These are phyloP conservation scores for Candida maris DNA, from an alignment of 805 yeast genomes.

Conservation along the genomic window DNA sequence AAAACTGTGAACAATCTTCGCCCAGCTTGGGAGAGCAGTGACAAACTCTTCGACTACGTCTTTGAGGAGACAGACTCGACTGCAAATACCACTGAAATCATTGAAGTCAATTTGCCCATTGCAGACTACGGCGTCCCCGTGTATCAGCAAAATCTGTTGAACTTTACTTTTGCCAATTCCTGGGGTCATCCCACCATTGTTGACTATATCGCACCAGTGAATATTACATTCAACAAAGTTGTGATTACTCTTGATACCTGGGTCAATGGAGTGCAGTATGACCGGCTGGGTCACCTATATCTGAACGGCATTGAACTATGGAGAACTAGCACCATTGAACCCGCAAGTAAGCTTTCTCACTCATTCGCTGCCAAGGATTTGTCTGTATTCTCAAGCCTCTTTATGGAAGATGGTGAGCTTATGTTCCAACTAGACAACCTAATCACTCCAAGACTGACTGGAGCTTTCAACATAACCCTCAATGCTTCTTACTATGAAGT, in stretches of 20 bases:
- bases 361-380: slow-evolving; percentile 61
- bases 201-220: slow-evolving; percentile 43
- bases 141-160: slow-evolving; percentile 37
- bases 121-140: slow-evolving; percentile 36
- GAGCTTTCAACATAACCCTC: slow-evolving; percentile 54
- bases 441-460: slow-evolving; percentile 51
- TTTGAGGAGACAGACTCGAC: slow-evolving; percentile 1
- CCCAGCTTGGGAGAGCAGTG: too few species aligned
- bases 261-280: slow-evolving; percentile 60
- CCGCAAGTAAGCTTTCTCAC: slow-evolving; percentile 47
- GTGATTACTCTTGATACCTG: slow-evolving; percentile 50
- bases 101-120: slow-evolving; percentile 31
- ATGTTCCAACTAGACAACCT: slow-evolving; percentile 66
- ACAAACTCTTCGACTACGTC: background rate
- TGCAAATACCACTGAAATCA: slow-evolving; percentile 26
- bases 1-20: too few species aligned
- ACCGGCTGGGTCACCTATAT: slow-evolving; percentile 61
- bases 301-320: slow-evolving; percentile 65
- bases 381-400: slow-evolving; percentile 49
- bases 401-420: slow-evolving; percentile 39
- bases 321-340: slow-evolving; percentile 86
- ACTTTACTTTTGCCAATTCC: slow-evolving; percentile 51
- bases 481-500: slow-evolving; percentile 47
- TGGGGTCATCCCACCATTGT: slow-evolving; percentile 55
- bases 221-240: slow-evolving; percentile 45